Evolutionary conservation across 129 eudicot species (phyloP), one percentile per base, ranked within the genome.

Genomic region (Calendula officinalis): DNA sequence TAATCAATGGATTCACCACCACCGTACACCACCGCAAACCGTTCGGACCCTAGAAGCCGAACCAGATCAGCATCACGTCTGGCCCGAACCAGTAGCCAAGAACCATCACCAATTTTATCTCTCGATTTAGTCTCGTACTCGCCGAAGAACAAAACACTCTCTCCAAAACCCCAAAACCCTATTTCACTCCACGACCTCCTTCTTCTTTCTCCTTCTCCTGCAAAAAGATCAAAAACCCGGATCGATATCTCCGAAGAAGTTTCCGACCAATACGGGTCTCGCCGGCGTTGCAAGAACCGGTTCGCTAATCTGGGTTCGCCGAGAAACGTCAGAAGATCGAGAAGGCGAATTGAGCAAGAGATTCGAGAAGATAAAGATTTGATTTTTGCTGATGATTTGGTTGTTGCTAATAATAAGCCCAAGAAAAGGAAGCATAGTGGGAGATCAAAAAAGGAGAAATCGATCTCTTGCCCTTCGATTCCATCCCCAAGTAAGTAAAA

Each of bases 271-370:
- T 8, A n/a, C 30, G 55, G 54, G 45, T 67, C 66, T 22, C 70
- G 84, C 15, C 68, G 84, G 41, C 55, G 83, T 3, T 73, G 70
- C 71, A 86, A 65, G 75, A 67, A 35, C 12, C 60, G 84, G 27
- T 77, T 44, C 73, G 57, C 73, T 1, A 73, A 70, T 7, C n/a
- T 64, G 61, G 83, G 75, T 4, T 86, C 97, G 13, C 97, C 97
- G 0, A 78, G 86, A 72, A 75, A 61, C 60, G 37, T 13, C 30
- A 75, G 92, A 61, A 72, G 97, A 65, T 77, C 84, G 0, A 67
- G 95, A 66, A 86, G 91, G 66, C 45, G 84, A 53, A 11, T 86
- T 42, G 97, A 90, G 42, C 75, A 64, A 5, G 92, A 90, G 8
- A 14, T 76, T 58, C 74, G 76, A 10, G 90, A 83, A 22, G 92